Percentiles rank a stretch among this genome's conserved stretches.
phyloP scores from a whole-genome alignment of 768 basidiomycete species.

The Psilocybe cyanescens region DNA sequence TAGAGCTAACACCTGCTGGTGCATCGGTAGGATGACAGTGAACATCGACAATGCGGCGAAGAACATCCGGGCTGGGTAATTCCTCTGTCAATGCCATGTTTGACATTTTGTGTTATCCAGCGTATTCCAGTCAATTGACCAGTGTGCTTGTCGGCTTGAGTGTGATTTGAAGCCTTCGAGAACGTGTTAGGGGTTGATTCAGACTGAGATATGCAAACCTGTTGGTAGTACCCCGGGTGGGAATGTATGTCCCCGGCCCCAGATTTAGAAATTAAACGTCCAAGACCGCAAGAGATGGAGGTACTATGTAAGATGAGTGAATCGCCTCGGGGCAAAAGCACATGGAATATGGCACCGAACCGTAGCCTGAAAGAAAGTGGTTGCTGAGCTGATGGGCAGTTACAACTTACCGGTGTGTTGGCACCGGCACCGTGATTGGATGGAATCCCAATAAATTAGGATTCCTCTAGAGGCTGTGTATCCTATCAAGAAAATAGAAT shows the following conservation, averaged over 20 bases:
- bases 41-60: constrained; percentile 78
- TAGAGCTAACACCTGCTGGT: constrained; percentile 27
- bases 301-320: not conserved
- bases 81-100: not conserved
- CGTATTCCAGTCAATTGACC: not conserved
- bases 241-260: not conserved
- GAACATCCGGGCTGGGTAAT: constrained; percentile 41
- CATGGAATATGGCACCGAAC: not conserved
- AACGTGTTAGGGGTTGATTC: not conserved
- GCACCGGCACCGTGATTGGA: not conserved
- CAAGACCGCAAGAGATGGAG: not conserved
- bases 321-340: constrained; percentile 1
- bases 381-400: not conserved
- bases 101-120: constrained; percentile 2
- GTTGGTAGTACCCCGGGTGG: not conserved
- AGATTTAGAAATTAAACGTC: not conserved
- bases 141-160: not conserved
- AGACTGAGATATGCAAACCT: not conserved
- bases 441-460: not conserved
- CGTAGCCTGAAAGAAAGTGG: not conserved
- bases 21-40: constrained; percentile 95
- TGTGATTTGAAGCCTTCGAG: not conserved
- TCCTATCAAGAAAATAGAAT: too few relatives aligned
- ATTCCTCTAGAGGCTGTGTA: too few relatives aligned
- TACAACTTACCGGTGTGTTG: not conserved